Percentiles rank a stretch among this genome's conserved stretches.
Evolutionary conservation across 495 filamentous ascomycete genomes (phyloP).

Genomic region (Parathielavia hyrcaniae): DNA sequence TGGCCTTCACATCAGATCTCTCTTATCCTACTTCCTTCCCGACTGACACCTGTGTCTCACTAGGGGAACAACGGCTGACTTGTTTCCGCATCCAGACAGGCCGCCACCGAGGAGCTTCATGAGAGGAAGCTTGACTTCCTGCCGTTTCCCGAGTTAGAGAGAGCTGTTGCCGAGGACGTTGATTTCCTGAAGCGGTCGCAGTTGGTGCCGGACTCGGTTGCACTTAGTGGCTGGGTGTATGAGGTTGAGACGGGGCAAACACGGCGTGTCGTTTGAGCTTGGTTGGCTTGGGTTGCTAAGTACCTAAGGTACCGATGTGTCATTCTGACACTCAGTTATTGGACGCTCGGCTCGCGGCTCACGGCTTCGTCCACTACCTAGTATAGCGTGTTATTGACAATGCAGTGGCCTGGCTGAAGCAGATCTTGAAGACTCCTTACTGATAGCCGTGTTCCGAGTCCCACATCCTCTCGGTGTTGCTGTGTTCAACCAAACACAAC

Average conservation of each 20-base stretch:
- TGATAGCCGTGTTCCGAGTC: no score
- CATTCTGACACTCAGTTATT: not conserved
- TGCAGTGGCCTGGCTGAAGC: no score
- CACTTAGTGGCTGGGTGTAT: constrained; percentile 71
- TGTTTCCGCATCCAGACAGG: constrained; percentile 9
- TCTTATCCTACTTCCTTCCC: not conserved
- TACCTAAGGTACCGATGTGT: not conserved
- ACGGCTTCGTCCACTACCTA: no score
- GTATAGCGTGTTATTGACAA: not conserved
- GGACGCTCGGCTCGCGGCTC: not conserved
- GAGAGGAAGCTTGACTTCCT: constrained; percentile 49
- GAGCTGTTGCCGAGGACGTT: constrained; percentile 62
- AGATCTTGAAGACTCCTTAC: no score
- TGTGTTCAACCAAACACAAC: not conserved
- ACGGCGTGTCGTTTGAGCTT: constrained; percentile 44
- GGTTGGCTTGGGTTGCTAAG: no score
- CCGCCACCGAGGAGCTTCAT: constrained; percentile 25
- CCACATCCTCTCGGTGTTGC: not conserved
- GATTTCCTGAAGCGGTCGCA: constrained; percentile 52
- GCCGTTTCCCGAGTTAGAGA: constrained; percentile 57
- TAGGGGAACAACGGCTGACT: not conserved
- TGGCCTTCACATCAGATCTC: not conserved
- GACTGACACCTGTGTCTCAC: not conserved
- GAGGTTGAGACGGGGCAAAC: constrained; percentile 73
- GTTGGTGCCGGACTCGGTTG: constrained; percentile 52